A percentile compares a stretch with the other conserved stretches of the same genome.
Conservation (phyloP, 2,329 filamentous ascomycete species). For the Botrytis galanthina region DNA sequence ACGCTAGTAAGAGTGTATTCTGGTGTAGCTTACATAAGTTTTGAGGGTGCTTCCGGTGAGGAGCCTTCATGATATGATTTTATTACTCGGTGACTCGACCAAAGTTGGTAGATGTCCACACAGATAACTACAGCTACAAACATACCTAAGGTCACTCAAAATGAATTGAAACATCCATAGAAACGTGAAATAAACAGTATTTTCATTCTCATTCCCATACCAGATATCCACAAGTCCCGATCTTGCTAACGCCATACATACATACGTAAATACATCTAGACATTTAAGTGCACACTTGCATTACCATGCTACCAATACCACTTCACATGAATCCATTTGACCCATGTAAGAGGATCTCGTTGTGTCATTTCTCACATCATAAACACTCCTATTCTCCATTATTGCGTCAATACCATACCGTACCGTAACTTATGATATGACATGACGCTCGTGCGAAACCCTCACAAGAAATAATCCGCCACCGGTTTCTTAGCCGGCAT, state of each 20-base stretch:
- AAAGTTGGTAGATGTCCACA: not conserved
- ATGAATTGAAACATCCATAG: not conserved
- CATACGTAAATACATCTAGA: not conserved
- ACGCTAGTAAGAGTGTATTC: not conserved
- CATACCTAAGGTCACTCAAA: not conserved
- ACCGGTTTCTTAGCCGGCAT: slow-evolving; percentile 99
- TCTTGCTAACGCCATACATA: not conserved
- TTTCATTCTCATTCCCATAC: not conserved
- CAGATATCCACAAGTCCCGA: not conserved
- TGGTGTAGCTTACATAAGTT: not conserved
- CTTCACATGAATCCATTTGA: not conserved
- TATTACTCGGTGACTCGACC: too few relatives aligned
- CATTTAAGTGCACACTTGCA: not conserved
- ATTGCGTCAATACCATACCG: not conserved
- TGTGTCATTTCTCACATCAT: not conserved
- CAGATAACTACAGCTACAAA: not conserved
- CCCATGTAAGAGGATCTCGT: not conserved
- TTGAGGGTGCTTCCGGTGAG: not conserved
- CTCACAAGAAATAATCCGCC: slow-evolving; percentile 85
- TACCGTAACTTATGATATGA: not conserved
- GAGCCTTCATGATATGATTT: not conserved
- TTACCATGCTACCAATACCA: not conserved
- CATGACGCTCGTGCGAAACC: not conserved
- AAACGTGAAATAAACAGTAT: not conserved
- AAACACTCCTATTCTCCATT: not conserved